Conservation (phyloP, 2,329 filamentous ascomycete species). For the Venturia oleaginea region DNA sequence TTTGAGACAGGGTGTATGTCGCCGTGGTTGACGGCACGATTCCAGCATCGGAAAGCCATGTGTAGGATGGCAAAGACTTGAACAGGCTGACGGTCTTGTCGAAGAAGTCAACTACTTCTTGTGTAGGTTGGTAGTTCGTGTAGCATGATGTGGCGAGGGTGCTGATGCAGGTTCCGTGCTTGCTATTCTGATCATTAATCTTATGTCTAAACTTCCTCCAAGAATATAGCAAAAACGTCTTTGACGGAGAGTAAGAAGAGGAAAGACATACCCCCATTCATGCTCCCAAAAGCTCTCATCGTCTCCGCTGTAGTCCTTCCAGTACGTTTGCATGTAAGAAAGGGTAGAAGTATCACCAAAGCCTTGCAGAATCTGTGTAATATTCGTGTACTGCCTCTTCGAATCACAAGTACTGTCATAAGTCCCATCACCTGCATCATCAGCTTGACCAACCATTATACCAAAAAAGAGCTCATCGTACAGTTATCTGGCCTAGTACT, state of each 20-base stretch:
- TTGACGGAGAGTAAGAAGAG: too few species aligned
- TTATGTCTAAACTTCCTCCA: too few species aligned
- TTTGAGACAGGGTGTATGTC: conserved; percentile 51
- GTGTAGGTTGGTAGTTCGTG: conserved; percentile 43
- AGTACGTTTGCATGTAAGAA: conserved; percentile 59
- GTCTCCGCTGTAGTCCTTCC: conserved; percentile 59
- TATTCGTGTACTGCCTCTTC: conserved; percentile 17
- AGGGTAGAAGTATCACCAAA: conserved; percentile 49
- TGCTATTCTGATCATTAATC: neutral
- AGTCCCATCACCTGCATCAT: conserved; percentile 16
- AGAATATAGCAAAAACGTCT: neutral
- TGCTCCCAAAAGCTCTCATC: conserved; percentile 60
- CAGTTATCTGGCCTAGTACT: conserved; percentile 13
- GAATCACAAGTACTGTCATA: conserved; percentile 12
- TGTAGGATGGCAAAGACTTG: conserved; percentile 56
- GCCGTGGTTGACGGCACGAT: conserved; percentile 44
- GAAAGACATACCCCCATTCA: conserved; percentile 52
- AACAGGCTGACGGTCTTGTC: conserved; percentile 56
- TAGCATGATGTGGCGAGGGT: conserved; percentile 60
- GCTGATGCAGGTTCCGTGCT: conserved; percentile 57
- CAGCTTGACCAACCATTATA: neutral
- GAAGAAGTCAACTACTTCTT: conserved; percentile 64
- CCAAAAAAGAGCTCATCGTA: neutral
- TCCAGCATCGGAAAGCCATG: conserved; percentile 52
- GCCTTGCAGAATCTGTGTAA: conserved; percentile 44